Evolutionary conservation across 177 flowering plant genomes (phyloP).

Genomic region (Vitis hybrid): DNA sequence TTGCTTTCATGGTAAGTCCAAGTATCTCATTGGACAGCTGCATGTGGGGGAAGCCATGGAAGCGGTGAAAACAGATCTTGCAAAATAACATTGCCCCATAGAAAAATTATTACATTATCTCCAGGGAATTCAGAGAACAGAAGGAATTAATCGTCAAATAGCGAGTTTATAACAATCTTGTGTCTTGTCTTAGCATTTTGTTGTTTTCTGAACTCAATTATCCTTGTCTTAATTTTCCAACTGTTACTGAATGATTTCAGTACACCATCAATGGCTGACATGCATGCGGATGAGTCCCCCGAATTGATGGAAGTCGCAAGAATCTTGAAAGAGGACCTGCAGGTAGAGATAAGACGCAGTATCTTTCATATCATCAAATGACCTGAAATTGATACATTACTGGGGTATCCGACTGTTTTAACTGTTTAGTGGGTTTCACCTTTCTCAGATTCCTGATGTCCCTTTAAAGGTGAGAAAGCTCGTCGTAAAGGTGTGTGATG

Average conservation of each 20-base stretch:
- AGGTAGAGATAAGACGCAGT: constrained; percentile 18
- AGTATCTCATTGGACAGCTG: too few species aligned
- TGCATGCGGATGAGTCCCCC: constrained; percentile 84
- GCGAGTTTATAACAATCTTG: too few species aligned
- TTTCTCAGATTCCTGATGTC: constrained; percentile 56
- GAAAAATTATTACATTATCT: too few species aligned
- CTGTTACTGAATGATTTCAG: constrained; percentile 29
- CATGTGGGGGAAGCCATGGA: too few species aligned
- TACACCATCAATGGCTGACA: constrained; percentile 64
- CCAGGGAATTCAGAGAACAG: too few species aligned
- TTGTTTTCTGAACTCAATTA: background rate
- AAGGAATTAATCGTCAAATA: too few species aligned
- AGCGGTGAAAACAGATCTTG: too few species aligned
- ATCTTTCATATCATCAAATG: background rate
- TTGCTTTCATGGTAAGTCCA: too few species aligned
- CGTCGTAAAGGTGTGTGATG: constrained; percentile 75
- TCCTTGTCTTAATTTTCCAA: background rate
- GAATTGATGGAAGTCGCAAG: constrained; percentile 70
- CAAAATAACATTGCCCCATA: too few species aligned
- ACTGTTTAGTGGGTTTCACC: background rate
- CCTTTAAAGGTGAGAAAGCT: constrained; percentile 74
- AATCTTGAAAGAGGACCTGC: constrained; percentile 47
- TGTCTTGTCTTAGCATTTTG: background rate
- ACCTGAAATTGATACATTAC: background rate
- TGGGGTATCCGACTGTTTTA: background rate